Evolutionary conservation across 78 protist genomes (phyloP).

Genomic region (Tieghemostelium lacteum): DNA sequence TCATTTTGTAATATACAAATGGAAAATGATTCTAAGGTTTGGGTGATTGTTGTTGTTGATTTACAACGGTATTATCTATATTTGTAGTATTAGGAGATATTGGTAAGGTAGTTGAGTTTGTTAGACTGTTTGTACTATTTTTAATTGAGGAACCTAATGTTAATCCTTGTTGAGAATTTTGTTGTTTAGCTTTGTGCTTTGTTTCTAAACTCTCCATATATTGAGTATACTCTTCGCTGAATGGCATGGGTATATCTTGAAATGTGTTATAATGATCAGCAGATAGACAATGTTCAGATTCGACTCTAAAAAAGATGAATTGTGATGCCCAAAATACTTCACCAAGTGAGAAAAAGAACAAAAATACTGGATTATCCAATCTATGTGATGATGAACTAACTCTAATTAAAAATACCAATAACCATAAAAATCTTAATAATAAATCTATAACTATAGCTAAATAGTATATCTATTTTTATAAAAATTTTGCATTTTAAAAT

Average conservation of each 20-base stretch:
- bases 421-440: slow-evolving; percentile 52
- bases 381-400: slow-evolving; percentile 40
- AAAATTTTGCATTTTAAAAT: background rate
- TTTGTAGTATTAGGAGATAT: too few species aligned
- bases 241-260: slow-evolving; percentile 51
- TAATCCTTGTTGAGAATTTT: background rate
- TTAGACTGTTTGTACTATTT: too few species aligned
- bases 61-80: too few species aligned
- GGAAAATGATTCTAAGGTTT: too few species aligned
- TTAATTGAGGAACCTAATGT: too few species aligned
- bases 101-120: too few species aligned
- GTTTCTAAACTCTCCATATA: background rate
- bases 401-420: slow-evolving; percentile 47
- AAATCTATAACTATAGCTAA: slow-evolving; percentile 29
- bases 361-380: slow-evolving; percentile 50
- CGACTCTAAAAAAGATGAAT: slow-evolving; percentile 67
- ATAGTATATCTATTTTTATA: slow-evolving; percentile 48
- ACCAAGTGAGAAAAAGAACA: slow-evolving; percentile 60
- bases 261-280: slow-evolving; percentile 32
- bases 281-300: slow-evolving; percentile 33
- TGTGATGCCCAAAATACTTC: slow-evolving; percentile 70
- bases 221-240: slow-evolving; percentile 20
- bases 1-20: too few species aligned
- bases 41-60: too few species aligned
- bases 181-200: background rate